Percentiles rank a stretch among this genome's conserved stretches.
phyloP scores from a whole-genome alignment of 306 rosid genomes.

The Heteromeles arbutifolia region DNA sequence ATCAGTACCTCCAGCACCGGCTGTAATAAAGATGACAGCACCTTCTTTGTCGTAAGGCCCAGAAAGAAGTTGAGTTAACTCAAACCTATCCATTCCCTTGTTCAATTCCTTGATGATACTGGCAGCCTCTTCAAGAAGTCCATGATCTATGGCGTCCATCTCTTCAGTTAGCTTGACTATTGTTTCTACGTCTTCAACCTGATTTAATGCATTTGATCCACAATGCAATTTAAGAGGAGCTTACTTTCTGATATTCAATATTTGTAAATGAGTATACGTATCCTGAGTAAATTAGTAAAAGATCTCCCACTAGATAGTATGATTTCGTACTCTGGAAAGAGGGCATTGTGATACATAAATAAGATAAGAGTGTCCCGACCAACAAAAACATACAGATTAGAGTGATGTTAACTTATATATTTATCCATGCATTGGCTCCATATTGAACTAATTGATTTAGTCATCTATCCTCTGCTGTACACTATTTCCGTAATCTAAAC shows the following conservation, averaged over 20 bases:
- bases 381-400: too few relatives aligned
- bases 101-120: constrained; percentile 63
- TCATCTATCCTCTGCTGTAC: too few relatives aligned
- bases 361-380: too few relatives aligned
- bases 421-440: too few relatives aligned
- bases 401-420: too few relatives aligned
- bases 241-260: background rate
- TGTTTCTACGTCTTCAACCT: constrained; percentile 96
- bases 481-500: too few relatives aligned
- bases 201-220: constrained; percentile 1
- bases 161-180: constrained; percentile 82
- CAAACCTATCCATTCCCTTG: constrained; percentile 76
- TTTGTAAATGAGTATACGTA: background rate
- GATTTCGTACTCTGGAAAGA: background rate
- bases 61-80: constrained; percentile 91
- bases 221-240: background rate
- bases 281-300: background rate
- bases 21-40: constrained; percentile 72
- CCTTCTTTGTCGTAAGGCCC: constrained; percentile 96
- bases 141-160: constrained; percentile 72
- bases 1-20: constrained; percentile 99
- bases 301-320: background rate
- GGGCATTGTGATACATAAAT: background rate
- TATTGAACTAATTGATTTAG: too few relatives aligned
- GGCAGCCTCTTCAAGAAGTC: constrained; percentile 84